These are phyloP conservation scores for Aspergillus texensis DNA, from an alignment of 2,329 filamentous ascomycete genomes.

Conservation along the genomic window DNA sequence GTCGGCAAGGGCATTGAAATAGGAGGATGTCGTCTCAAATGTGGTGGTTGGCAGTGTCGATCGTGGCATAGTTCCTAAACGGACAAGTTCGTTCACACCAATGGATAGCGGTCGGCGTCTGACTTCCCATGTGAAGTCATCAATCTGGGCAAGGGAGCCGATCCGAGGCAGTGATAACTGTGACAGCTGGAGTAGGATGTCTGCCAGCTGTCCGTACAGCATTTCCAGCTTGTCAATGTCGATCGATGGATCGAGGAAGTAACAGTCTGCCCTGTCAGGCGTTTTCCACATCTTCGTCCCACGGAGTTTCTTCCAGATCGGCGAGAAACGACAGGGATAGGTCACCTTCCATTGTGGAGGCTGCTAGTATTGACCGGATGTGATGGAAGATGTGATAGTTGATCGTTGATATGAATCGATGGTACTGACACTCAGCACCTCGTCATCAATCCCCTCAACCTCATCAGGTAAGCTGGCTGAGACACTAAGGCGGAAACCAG, in stretches of 20 bases:
- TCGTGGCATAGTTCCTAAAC: constrained; percentile 25
- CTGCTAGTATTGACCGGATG: too few relatives aligned
- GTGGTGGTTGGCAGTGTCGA: constrained; percentile 19
- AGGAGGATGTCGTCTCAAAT: constrained; percentile 41
- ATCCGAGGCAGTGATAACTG: constrained; percentile 40
- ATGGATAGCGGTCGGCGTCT: constrained; percentile 41
- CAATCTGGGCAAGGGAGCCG: constrained; percentile 38
- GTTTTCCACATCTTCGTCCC: too few relatives aligned
- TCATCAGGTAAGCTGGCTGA: too few relatives aligned
- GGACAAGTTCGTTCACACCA: constrained; percentile 47
- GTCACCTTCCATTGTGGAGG: too few relatives aligned
- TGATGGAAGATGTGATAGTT: too few relatives aligned
- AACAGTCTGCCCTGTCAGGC: too few relatives aligned
- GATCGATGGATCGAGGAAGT: constrained; percentile 15
- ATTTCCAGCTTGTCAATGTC: constrained; percentile 9
- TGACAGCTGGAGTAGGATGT: constrained; percentile 45
- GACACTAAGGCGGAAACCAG: too few relatives aligned
- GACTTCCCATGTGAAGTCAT: constrained; percentile 28
- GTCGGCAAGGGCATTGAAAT: constrained; percentile 44
- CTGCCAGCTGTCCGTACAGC: constrained; percentile 45
- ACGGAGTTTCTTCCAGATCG: too few relatives aligned
- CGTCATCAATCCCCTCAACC: too few relatives aligned
- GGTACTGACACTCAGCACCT: too few relatives aligned
- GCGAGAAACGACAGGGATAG: too few relatives aligned
- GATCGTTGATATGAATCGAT: too few relatives aligned